Evolutionary conservation across 768 basidiomycete genomes (phyloP), one percentile per base, ranked within the genome.

Genomic region (Tephrocybe sp.): DNA sequence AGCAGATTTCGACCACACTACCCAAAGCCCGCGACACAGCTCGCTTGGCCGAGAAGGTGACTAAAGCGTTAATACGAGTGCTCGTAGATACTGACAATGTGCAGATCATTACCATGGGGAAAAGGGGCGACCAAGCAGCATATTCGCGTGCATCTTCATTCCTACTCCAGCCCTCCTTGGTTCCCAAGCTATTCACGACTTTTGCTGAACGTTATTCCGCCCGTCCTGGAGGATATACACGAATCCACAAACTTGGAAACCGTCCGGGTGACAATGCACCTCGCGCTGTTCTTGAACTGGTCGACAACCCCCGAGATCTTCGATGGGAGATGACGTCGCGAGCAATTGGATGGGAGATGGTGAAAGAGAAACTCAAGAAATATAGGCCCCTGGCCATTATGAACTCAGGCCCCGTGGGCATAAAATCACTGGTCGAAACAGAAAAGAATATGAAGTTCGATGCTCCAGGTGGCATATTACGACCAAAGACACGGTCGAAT

Each of bases 11-110:
- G 66, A 98, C 97, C 5, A 99, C 97, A 0, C 70, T 97, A 13
- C 87, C 95, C 25, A 98, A 97, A 68, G 97, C 97, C 2, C 86
- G 88, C 64, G 94, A 97, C 59, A 73, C 94, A 4, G 91, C 91
- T 12, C 78, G 92, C 57, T 72, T 97, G 45, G 94, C 94, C 13
- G 95, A 99, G 63, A 94, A 95, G 84, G 94, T 86, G n/a, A n/a
- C n/a, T 29, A 8, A 50, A 18, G 13, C 36, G 25, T 12, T 44
- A 37, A 21, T 23, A 25, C 16, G 18, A 18, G 18, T 25, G 10
- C 33, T 15, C 15, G 33, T 42, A 34, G 30, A 45, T 30, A 30
- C 27, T 31, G 19, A 56, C 57, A 8, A 41, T 52, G 37, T 15
- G 25, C 59, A 91, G 91, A 84, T 95, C 49, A 97, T 99, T 59